phyloP scores from a whole-genome alignment of 345 rosid genomes.

The Trapa incisa region DNA sequence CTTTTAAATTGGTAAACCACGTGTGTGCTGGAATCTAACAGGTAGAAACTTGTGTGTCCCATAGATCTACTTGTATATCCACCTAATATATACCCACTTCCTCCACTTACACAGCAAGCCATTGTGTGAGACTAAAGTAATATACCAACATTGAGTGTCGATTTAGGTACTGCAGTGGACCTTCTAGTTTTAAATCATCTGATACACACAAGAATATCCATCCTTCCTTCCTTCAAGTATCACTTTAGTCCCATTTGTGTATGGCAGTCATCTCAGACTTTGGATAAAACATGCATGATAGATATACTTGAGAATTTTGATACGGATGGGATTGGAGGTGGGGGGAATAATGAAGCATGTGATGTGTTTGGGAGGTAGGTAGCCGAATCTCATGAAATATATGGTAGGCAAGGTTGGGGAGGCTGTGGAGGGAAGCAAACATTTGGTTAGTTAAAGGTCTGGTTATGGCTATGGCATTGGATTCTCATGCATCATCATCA shows the following conservation, averaged over 20 bases:
- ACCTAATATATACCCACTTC: conserved; percentile 17
- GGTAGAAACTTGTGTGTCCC: not conserved
- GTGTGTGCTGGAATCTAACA: conserved; percentile 20
- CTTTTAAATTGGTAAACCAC: conserved; percentile 10
- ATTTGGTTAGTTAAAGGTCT: not conserved
- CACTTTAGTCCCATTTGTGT: too few species aligned
- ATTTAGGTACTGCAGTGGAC: not conserved
- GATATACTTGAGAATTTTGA: too few species aligned
- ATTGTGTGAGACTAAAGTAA: conserved; percentile 7
- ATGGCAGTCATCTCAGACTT: too few species aligned
- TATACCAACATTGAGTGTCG: not conserved
- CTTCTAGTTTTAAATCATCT: not conserved
- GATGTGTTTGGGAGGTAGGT: conserved; percentile 47
- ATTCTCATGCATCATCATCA: too few species aligned
- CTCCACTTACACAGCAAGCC: not conserved
- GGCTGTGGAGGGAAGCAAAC: not conserved
- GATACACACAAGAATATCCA: too few species aligned
- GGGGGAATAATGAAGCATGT: conserved; percentile 18
- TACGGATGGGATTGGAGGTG: not conserved
- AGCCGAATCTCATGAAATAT: conserved; percentile 18
- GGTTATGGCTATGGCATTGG: not conserved
- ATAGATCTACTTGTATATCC: conserved; percentile 5
- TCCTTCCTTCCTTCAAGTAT: too few species aligned
- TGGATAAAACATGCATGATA: too few species aligned
- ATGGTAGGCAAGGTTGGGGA: not conserved